Evolutionary conservation across 768 basidiomycete species (phyloP).

Genomic region (Tulasnella sp.): DNA sequence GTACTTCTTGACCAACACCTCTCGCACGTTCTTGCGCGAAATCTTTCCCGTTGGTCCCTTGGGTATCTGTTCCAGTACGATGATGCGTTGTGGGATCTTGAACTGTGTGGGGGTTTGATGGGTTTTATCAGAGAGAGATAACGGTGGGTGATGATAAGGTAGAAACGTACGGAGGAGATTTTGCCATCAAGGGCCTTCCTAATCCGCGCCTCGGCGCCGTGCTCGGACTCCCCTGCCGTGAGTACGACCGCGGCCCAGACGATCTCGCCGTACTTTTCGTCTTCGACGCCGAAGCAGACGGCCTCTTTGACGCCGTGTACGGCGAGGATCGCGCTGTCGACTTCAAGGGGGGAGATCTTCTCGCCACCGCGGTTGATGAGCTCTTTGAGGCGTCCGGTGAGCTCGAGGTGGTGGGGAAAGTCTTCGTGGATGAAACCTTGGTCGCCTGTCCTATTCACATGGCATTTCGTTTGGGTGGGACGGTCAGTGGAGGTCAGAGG

Average conservation of each 20-base stretch:
- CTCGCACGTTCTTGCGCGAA: slow-evolving; percentile 14
- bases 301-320: slow-evolving; percentile 31
- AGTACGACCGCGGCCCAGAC: slow-evolving; percentile 17
- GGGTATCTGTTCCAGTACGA: slow-evolving; percentile 6
- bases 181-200: slow-evolving; percentile 1
- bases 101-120: not conserved
- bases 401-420: slow-evolving; percentile 26
- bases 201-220: slow-evolving; percentile 7
- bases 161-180: not conserved
- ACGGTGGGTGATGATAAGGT: not conserved
- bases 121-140: not conserved
- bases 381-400: slow-evolving; percentile 49
- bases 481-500: not conserved
- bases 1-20: slow-evolving; percentile 13
- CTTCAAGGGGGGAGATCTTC: slow-evolving; percentile 48
- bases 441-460: slow-evolving; percentile 22
- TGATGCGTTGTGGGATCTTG: slow-evolving; percentile 10
- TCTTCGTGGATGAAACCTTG: slow-evolving; percentile 20
- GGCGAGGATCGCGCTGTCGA: slow-evolving; percentile 41
- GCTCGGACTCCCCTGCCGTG: not conserved
- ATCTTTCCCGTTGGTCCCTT: slow-evolving; percentile 14
- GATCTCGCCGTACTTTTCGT: slow-evolving; percentile 17
- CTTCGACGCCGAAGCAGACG: slow-evolving; percentile 22
- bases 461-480: not conserved
- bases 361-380: slow-evolving; percentile 50